Conservation (phyloP, 2,329 filamentous ascomycete genomes). For the Ascochyta viciae-villosae region DNA sequence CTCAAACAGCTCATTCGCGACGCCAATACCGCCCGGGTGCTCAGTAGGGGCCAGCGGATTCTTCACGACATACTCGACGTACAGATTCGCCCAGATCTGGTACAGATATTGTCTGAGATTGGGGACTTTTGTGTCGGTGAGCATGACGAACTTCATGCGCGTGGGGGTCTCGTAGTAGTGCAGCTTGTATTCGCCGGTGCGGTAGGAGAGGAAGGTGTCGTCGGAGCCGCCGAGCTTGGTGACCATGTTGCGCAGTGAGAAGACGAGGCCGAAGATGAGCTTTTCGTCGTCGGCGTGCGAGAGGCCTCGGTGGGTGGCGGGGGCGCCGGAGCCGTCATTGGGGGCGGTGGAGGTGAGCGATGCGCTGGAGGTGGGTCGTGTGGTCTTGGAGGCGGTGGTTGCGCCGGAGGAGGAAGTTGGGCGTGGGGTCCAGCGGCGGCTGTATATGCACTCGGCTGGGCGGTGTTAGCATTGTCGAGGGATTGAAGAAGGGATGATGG, state of each 20-base stretch:
- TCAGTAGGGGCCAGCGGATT: slow-evolving; percentile 68
- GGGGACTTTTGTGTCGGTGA: slow-evolving; percentile 86
- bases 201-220: slow-evolving; percentile 90
- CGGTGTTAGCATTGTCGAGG: slow-evolving; percentile 17
- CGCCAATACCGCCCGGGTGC: slow-evolving; percentile 66
- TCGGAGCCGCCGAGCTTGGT: slow-evolving; percentile 93
- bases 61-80: slow-evolving; percentile 87
- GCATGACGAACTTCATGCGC: slow-evolving; percentile 93
- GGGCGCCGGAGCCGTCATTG: slow-evolving; percentile 37
- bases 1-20: slow-evolving; percentile 71
- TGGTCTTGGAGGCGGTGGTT: slow-evolving; percentile 48
- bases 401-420: slow-evolving; percentile 50
- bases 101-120: slow-evolving; percentile 95
- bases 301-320: slow-evolving; percentile 35
- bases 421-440: slow-evolving; percentile 76
- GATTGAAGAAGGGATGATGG: background rate
- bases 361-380: slow-evolving; percentile 58
- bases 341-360: slow-evolving; percentile 46
- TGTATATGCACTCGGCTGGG: slow-evolving; percentile 96
- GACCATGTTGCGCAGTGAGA: slow-evolving; percentile 95
- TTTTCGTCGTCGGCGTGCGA: slow-evolving; percentile 85
- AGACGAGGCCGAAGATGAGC: slow-evolving; percentile 95
- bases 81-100: slow-evolving; percentile 98
- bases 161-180: slow-evolving; percentile 99
- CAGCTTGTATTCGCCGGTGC: slow-evolving; percentile 94